phyloP scores from a whole-genome alignment of 2,329 filamentous ascomycete genomes.

The Coniochaeta pulveracea region DNA sequence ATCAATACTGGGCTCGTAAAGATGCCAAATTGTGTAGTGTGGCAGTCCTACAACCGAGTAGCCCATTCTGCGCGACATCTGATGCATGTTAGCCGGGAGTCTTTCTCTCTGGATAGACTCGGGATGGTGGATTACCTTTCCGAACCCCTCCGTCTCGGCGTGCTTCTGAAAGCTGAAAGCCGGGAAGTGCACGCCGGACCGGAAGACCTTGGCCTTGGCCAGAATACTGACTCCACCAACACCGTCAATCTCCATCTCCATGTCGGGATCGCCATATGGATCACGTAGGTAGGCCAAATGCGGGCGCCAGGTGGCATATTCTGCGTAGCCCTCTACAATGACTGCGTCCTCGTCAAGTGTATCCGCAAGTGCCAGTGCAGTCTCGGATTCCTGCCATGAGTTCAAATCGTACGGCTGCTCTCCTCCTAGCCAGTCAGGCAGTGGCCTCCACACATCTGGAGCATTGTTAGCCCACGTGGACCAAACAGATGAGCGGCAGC shows the following conservation, averaged over 20 bases:
- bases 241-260: slow-evolving; percentile 99
- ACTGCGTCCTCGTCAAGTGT: slow-evolving; percentile 96
- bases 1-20: slow-evolving; percentile 97
- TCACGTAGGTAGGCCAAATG: slow-evolving; percentile 95
- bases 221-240: slow-evolving; percentile 96
- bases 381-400: slow-evolving; percentile 99
- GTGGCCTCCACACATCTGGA: slow-evolving; percentile 93
- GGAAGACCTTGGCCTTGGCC: slow-evolving; percentile 91
- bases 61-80: slow-evolving; percentile 97
- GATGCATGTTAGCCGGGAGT: slow-evolving; percentile 6
- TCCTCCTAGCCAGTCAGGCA: slow-evolving; percentile 96
- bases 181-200: slow-evolving; percentile 90
- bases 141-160: slow-evolving; percentile 95
- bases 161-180: slow-evolving; percentile 99
- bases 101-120: background rate
- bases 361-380: slow-evolving; percentile 82
- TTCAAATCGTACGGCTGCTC: slow-evolving; percentile 98
- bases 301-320: slow-evolving; percentile 96
- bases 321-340: slow-evolving; percentile 96
- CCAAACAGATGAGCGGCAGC: background rate
- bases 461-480: slow-evolving; percentile 13
- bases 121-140: slow-evolving; percentile 58
- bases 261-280: slow-evolving; percentile 93
- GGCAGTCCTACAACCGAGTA: slow-evolving; percentile 92
- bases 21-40: slow-evolving; percentile 98